phyloP scores from a whole-genome alignment of 371 early-diverging fungal species.

The Fennellomyces sp. region DNA sequence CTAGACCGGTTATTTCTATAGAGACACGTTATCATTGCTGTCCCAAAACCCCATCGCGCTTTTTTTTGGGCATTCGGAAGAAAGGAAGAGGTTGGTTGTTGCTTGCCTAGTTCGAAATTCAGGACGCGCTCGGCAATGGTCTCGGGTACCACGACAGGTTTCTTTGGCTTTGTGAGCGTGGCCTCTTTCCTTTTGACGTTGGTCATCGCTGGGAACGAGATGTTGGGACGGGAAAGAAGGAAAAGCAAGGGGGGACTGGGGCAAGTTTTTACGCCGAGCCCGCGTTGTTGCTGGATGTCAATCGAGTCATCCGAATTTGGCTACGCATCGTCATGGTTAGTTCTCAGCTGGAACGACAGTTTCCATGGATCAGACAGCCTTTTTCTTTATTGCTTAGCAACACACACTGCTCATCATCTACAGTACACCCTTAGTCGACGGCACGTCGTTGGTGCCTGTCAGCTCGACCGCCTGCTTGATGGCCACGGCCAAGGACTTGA shows the following conservation, averaged over 20 bases:
- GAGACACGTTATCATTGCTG: background rate
- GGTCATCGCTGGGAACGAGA: background rate
- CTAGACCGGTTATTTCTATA: slow-evolving; percentile 23
- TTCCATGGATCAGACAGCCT: too few species aligned
- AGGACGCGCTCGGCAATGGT: slow-evolving; percentile 14
- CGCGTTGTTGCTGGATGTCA: background rate
- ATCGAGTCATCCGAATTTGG: too few species aligned
- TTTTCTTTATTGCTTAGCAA: background rate
- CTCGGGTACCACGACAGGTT: background rate
- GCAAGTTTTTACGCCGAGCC: background rate
- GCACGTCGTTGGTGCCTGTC: slow-evolving; percentile 85
- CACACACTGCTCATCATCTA: too few species aligned
- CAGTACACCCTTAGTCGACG: slow-evolving; percentile 93
- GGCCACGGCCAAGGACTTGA: slow-evolving; percentile 97
- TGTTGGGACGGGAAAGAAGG: background rate
- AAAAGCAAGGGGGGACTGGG: background rate
- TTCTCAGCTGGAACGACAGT: too few species aligned
- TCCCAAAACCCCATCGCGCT: background rate
- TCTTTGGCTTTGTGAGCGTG: background rate
- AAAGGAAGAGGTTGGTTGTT: too few species aligned
- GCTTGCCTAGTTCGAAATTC: slow-evolving; percentile 16
- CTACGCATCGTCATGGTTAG: too few species aligned
- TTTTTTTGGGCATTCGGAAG: background rate
- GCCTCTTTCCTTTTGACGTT: background rate
- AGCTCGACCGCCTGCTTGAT: slow-evolving; percentile 79